A percentile compares a stretch with the other conserved stretches of the same genome.
Conservation (phyloP, 2,329 filamentous ascomycete genomes). For the Colletotrichum trifolii region DNA sequence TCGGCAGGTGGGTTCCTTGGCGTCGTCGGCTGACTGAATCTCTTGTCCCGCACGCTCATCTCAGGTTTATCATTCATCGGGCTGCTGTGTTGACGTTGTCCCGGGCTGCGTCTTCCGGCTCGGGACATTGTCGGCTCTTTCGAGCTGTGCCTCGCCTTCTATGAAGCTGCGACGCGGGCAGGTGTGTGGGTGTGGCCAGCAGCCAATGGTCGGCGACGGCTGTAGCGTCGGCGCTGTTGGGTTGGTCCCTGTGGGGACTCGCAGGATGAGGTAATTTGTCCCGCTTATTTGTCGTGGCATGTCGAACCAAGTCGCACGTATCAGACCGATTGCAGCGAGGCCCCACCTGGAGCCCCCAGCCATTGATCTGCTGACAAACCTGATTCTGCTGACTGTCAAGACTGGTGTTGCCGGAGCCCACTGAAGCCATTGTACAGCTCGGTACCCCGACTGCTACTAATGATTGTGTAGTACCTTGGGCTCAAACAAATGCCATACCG, state of each 20-base stretch:
- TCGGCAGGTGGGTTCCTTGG: too few relatives aligned
- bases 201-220: too few relatives aligned
- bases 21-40: too few relatives aligned
- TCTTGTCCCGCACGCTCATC: too few relatives aligned
- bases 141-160: slow-evolving; percentile 10
- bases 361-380: slow-evolving; percentile 19
- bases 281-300: slow-evolving; percentile 5
- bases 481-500: too few relatives aligned
- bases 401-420: neutral
- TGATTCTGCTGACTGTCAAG: slow-evolving; percentile 21
- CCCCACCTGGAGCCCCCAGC: slow-evolving; percentile 1
- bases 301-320: neutral
- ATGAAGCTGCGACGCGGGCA: neutral
- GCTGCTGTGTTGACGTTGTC: too few relatives aligned
- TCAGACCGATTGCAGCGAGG: slow-evolving; percentile 4
- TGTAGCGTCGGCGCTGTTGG: neutral
- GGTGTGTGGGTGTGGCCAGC: neutral
- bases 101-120: too few relatives aligned
- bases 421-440: neutral
- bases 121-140: slow-evolving; percentile 20
- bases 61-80: too few relatives aligned
- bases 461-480: too few relatives aligned
- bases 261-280: slow-evolving; percentile 30
- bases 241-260: slow-evolving; percentile 16
- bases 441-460: neutral